Evolutionary conservation across 768 basidiomycete genomes (phyloP).

Genomic region (Tricholomella constricta): DNA sequence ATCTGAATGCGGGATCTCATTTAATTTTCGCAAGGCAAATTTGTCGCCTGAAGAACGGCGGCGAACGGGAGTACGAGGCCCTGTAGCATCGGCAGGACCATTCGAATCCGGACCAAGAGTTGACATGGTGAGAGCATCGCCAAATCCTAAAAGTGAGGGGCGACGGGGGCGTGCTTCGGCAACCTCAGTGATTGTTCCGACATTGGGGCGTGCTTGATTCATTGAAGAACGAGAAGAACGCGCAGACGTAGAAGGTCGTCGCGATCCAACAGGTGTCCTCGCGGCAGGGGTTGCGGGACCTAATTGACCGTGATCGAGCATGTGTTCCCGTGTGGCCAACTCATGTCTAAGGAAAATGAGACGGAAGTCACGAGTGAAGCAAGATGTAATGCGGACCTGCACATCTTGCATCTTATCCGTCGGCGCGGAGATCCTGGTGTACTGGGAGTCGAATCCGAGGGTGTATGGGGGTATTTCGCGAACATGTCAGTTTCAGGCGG

Average conservation of each 20-base stretch:
- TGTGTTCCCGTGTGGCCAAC: slow-evolving; percentile 88
- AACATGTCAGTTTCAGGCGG: slow-evolving; percentile 70
- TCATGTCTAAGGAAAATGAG: slow-evolving; percentile 55
- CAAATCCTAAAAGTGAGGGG: slow-evolving; percentile 31
- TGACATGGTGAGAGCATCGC: slow-evolving; percentile 42
- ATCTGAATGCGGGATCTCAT: slow-evolving; percentile 21
- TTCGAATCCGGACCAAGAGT: slow-evolving; percentile 32
- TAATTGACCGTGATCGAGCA: slow-evolving; percentile 87
- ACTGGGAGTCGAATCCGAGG: slow-evolving; percentile 58
- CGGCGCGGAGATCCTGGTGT: slow-evolving; percentile 56
- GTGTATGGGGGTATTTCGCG: slow-evolving; percentile 69
- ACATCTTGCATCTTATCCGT: slow-evolving; percentile 90
- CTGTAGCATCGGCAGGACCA: slow-evolving; percentile 14
- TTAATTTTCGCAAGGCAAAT: slow-evolving; percentile 14
- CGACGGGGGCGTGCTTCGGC: slow-evolving; percentile 30
- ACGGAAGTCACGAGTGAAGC: not conserved
- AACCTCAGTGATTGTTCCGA: slow-evolving; percentile 18
- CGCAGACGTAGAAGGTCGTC: slow-evolving; percentile 25
- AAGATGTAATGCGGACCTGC: slow-evolving; percentile 51
- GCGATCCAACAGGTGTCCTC: slow-evolving; percentile 41
- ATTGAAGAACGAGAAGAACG: slow-evolving; percentile 21
- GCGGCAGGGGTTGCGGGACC: slow-evolving; percentile 64
- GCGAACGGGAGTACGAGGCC: slow-evolving; percentile 6
- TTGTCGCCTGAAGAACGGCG: slow-evolving; percentile 18
- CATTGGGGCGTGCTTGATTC: slow-evolving; percentile 23